Evolutionary conservation across 768 basidiomycete genomes (phyloP).

Genomic region (Trametes villosa): DNA sequence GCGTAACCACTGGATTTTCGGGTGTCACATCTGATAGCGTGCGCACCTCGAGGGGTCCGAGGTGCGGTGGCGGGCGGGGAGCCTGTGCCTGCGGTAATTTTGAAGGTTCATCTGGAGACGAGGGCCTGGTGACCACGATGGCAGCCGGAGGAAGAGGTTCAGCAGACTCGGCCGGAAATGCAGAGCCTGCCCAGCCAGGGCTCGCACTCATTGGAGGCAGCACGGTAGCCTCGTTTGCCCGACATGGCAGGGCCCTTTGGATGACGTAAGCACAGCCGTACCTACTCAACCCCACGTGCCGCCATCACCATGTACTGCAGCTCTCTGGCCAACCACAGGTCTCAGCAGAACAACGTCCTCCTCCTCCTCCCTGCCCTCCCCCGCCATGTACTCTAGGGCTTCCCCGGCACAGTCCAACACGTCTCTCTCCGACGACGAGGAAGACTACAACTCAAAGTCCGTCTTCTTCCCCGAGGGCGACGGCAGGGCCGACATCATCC

Average conservation of each 20-base stretch:
- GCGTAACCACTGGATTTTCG: background rate
- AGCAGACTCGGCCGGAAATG: background rate
- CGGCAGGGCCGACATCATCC: slow-evolving; percentile 40
- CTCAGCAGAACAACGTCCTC: slow-evolving; percentile 18
- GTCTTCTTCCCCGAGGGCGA: slow-evolving; percentile 42
- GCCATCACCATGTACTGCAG: slow-evolving; percentile 14
- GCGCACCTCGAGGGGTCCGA: slow-evolving; percentile 1
- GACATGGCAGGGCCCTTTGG: slow-evolving; percentile 2
- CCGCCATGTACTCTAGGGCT: slow-evolving; percentile 33
- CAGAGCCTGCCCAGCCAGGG: slow-evolving; percentile 7
- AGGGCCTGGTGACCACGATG: slow-evolving; percentile 31
- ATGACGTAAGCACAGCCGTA: slow-evolving; percentile 15
- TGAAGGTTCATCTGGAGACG: slow-evolving; percentile 25
- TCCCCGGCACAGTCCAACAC: slow-evolving; percentile 72
- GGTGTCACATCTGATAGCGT: slow-evolving; percentile 18
- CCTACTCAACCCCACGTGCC: slow-evolving; percentile 8
- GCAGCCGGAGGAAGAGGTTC: slow-evolving; percentile 1
- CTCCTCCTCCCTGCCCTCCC: background rate
- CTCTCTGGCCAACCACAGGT: slow-evolving; percentile 20
- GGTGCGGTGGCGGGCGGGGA: slow-evolving; percentile 3
- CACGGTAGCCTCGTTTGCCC: background rate
- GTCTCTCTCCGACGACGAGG: slow-evolving; percentile 77
- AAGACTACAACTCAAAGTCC: slow-evolving; percentile 54
- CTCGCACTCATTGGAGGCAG: slow-evolving; percentile 8
- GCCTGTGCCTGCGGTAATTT: background rate